These are phyloP conservation scores for Mycena capillaripes DNA, from an alignment of 768 basidiomycete genomes.

Conservation along the genomic window DNA sequence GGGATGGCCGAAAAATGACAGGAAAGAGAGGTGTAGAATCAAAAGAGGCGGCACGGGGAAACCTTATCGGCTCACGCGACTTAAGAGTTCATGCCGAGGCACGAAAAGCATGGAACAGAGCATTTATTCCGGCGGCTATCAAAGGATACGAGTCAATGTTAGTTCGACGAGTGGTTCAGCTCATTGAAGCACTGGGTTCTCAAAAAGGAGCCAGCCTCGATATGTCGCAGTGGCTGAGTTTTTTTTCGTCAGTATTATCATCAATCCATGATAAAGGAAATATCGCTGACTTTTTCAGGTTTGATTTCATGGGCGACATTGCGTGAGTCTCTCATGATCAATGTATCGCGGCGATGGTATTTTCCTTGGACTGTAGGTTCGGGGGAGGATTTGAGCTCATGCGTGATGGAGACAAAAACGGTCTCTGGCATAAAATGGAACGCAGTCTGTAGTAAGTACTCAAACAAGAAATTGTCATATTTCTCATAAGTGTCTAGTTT, in stretches of 20 bases:
- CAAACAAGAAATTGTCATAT: neutral
- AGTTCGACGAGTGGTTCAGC: slow-evolving; percentile 23
- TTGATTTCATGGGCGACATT: slow-evolving; percentile 32
- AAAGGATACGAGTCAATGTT: slow-evolving; percentile 28
- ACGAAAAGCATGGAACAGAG: slow-evolving; percentile 16
- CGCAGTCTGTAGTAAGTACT: slow-evolving; percentile 11
- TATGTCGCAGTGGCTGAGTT: slow-evolving; percentile 27
- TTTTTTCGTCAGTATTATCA: slow-evolving; percentile 15
- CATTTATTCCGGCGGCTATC: slow-evolving; percentile 15
- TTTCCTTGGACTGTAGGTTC: neutral
- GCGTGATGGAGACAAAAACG: slow-evolving; percentile 23
- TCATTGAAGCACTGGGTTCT: slow-evolving; percentile 10
- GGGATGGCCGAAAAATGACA: slow-evolving; percentile 44
- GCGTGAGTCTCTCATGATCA: neutral
- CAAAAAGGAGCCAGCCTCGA: neutral
- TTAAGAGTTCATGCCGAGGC: neutral
- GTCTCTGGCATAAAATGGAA: slow-evolving; percentile 25
- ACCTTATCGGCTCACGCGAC: neutral
- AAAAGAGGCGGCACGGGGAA: neutral
- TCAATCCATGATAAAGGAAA: neutral
- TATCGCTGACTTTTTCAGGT: neutral
- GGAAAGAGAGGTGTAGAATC: neutral
- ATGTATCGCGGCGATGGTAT: neutral
- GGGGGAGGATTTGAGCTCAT: slow-evolving; percentile 32
- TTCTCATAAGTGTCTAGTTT: neutral